These are phyloP conservation scores for Chromosphaera perkinsii DNA, from an alignment of 208 protist genomes.

Conservation along the genomic window DNA sequence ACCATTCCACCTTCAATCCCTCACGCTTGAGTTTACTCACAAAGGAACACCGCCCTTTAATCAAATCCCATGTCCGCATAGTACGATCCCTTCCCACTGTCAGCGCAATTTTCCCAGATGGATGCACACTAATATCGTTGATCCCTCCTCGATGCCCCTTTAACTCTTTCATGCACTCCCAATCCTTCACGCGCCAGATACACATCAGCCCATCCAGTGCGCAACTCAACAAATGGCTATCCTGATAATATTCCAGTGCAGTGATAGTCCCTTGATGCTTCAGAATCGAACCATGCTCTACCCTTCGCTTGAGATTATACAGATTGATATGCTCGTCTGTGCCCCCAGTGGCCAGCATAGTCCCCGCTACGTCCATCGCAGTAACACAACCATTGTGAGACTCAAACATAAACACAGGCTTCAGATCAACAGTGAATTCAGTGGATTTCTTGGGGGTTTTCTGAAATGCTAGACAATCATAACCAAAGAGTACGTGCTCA, in stretches of 20 bases:
- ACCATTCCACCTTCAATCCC: slow-evolving; percentile 2
- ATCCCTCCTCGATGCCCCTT: slow-evolving; percentile 12
- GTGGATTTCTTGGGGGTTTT: not conserved
- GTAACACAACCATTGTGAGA: slow-evolving; percentile 29
- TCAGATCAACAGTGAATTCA: not conserved
- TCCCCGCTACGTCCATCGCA: slow-evolving; percentile 1
- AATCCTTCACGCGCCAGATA: slow-evolving; percentile 35
- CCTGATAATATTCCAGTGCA: slow-evolving; percentile 10
- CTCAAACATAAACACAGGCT: slow-evolving; percentile 17
- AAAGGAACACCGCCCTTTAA: slow-evolving; percentile 29
- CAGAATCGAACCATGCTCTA: slow-evolving; percentile 9
- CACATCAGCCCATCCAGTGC: slow-evolving; percentile 21
- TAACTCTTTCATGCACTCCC: slow-evolving; percentile 20
- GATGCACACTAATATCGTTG: slow-evolving; percentile 19
- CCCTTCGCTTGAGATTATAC: slow-evolving; percentile 13
- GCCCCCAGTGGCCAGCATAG: not conserved
- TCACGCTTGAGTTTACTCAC: slow-evolving; percentile 10
- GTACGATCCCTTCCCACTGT: slow-evolving; percentile 7
- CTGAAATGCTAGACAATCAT: slow-evolving; percentile 10
- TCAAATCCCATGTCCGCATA: slow-evolving; percentile 31
- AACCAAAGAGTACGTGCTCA: slow-evolving; percentile 7
- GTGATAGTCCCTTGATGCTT: slow-evolving; percentile 27
- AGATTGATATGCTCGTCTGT: slow-evolving; percentile 20
- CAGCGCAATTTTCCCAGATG: slow-evolving; percentile 11
- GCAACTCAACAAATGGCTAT: slow-evolving; percentile 24